Evolutionary conservation across 257 asterid species (phyloP), one percentile per base, ranked within the genome.

Genomic region (Scutellaria barbata): DNA sequence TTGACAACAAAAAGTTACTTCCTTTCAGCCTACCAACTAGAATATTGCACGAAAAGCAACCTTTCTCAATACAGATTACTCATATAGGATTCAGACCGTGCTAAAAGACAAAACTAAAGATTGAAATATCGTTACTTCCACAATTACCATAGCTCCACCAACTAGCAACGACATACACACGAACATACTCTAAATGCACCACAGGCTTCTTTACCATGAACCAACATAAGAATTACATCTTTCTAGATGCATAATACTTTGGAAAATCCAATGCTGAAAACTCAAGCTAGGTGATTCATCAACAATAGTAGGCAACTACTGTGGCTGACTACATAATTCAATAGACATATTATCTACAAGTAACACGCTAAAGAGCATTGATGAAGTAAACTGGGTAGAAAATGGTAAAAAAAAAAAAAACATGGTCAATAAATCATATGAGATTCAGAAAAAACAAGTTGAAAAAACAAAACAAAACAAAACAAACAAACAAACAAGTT

Each of bases 221-320:
- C 6, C 37, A 35, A 18, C 11, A 4, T 7, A 30, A 22, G 1
- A 22, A 22, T 22, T 42, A 16, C 6, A 53, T 17, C 10, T 1
- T 50, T 41, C 14, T 53, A 50, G 80, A 37, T 76, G 37, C 33
- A 30, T 51, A 41, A 68, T 13, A 18, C 9, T 67, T 47, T n/a
- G 10, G 41, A 66, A 20, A 7, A 11, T 64, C 11, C 53, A 35
- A 41, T 1, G 55, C 48, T 17, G 51, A 43, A 41, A 76, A 16
- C 7, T 25, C 18, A 13, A 42, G 20, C 58, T 18, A 52, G 52
- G 30, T 0, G 18, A 69, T 69, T 45, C 68, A 37, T 51, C 39
- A 42, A n/a, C 2, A 43, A 55, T 12, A 61, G 54, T 10, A 12
- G 33, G 12, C 55, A 53, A 53, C 52, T 45, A 33, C 5, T 25